Conservation (phyloP, 2,329 filamentous ascomycete genomes). For the Catunica adiposa region DNA sequence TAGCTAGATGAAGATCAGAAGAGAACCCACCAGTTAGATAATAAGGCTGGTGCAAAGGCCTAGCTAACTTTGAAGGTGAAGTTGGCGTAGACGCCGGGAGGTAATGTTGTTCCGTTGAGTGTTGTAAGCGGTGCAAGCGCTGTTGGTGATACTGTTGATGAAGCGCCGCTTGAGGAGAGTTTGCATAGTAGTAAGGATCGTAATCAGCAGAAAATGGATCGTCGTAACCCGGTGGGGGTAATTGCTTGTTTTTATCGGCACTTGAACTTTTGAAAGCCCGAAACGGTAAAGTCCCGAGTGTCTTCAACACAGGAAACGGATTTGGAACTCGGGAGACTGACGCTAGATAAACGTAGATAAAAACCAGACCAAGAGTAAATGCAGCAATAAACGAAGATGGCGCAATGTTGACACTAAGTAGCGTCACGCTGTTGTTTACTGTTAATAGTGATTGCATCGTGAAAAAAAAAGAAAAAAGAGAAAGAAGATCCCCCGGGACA, state of each 20-base stretch:
- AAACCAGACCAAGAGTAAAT: slow-evolving; percentile 32
- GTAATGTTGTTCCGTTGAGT: neutral
- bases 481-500: no score
- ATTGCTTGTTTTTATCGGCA: neutral
- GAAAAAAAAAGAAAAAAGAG: neutral
- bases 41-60: slow-evolving; percentile 8
- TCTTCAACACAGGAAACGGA: slow-evolving; percentile 12
- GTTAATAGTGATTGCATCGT: slow-evolving; percentile 43
- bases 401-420: slow-evolving; percentile 41
- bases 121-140: neutral
- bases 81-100: neutral
- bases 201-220: slow-evolving; percentile 4
- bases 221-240: slow-evolving; percentile 3
- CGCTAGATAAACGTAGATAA: slow-evolving; percentile 32
- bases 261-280: neutral
- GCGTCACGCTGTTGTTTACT: slow-evolving; percentile 44
- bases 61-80: slow-evolving; percentile 2
- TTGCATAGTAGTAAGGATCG: slow-evolving; percentile 6
- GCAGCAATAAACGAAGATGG: slow-evolving; percentile 40
- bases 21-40: slow-evolving; percentile 12
- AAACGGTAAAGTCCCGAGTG: slow-evolving; percentile 8
- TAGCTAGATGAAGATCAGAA: slow-evolving; percentile 13
- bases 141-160: neutral
- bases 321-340: slow-evolving; percentile 11
- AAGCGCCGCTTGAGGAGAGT: neutral